These are phyloP conservation scores for Agarophyton chilense DNA, from an alignment of 23 red algal genomes.

Conservation along the genomic window DNA sequence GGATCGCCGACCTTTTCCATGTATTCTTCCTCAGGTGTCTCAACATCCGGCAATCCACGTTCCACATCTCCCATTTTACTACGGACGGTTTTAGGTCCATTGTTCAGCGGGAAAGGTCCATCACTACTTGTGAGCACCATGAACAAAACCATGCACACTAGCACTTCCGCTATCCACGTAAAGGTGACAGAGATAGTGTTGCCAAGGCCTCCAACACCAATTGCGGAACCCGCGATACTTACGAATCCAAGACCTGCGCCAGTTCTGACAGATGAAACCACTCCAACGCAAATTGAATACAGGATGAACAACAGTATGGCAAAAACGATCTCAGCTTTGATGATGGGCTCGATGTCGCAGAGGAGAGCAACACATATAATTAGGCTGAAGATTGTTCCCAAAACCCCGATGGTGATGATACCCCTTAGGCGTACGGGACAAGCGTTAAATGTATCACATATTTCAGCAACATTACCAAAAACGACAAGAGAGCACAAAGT, in stretches of 20 bases:
- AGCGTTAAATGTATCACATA: slow-evolving; percentile 23
- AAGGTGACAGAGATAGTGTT: slow-evolving; percentile 59
- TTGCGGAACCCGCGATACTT: not conserved
- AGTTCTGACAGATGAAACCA: slow-evolving; percentile 54
- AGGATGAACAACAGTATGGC: slow-evolving; percentile 11
- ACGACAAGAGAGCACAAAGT: slow-evolving; percentile 50
- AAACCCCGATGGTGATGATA: slow-evolving; percentile 37
- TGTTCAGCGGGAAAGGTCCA: not conserved
- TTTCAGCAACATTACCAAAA: slow-evolving; percentile 57
- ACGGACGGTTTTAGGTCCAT: not conserved
- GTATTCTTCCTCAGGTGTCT: slow-evolving; percentile 36
- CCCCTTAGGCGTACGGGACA: slow-evolving; percentile 25
- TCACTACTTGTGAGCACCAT: slow-evolving; percentile 22
- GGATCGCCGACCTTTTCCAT: slow-evolving; percentile 2
- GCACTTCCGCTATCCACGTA: slow-evolving; percentile 39
- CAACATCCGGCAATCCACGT: slow-evolving; percentile 1
- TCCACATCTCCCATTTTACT: slow-evolving; percentile 1
- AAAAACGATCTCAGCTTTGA: slow-evolving; percentile 2
- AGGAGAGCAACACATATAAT: slow-evolving; percentile 26
- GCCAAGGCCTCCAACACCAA: slow-evolving; percentile 20
- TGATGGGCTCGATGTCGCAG: not conserved
- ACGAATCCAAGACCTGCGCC: not conserved
- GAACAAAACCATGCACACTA: slow-evolving; percentile 4
- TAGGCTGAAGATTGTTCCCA: slow-evolving; percentile 19
- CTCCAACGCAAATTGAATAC: slow-evolving; percentile 51